phyloP scores from a whole-genome alignment of 2,329 filamentous ascomycete genomes.

The Pseudogymnoascus sp. region DNA sequence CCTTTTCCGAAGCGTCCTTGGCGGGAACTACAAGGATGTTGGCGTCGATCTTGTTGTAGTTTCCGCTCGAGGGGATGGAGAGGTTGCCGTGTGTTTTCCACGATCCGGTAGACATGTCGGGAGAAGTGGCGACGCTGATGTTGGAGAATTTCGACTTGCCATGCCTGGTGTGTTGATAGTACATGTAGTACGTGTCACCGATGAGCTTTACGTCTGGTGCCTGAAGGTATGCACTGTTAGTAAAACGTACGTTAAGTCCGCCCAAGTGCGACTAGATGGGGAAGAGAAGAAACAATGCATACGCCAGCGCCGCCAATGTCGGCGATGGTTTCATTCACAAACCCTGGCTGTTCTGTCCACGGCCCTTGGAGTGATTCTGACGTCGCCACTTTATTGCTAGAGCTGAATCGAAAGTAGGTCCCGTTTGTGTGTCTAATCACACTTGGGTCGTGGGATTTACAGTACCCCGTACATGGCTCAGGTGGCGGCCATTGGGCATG shows the following conservation, averaged over 20 bases:
- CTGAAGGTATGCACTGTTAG: constrained; percentile 27
- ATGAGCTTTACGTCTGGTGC: constrained; percentile 55
- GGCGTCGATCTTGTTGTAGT: constrained; percentile 54
- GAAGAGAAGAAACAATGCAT: neutral
- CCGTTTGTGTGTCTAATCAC: neutral
- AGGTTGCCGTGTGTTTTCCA: constrained; percentile 53
- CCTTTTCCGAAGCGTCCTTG: neutral
- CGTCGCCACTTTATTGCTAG: neutral
- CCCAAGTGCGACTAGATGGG: neutral
- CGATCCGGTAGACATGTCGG: constrained; percentile 41
- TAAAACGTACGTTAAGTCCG: neutral
- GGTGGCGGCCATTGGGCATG: neutral
- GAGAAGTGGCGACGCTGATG: constrained; percentile 40
- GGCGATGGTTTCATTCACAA: neutral
- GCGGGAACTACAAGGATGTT: constrained; percentile 39
- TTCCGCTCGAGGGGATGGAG: constrained; percentile 38
- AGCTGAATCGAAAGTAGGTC: neutral
- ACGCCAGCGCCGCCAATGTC: neutral
- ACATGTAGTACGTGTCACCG: constrained; percentile 52
- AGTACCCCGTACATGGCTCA: neutral
- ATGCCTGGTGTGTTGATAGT: constrained; percentile 49
- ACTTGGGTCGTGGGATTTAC: neutral
- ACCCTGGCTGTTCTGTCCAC: neutral
- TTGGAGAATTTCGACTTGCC: constrained; percentile 41
- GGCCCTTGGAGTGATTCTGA: neutral